Conservation (phyloP, 23 red algal genomes). For the Gracilaria domingensis region DNA sequence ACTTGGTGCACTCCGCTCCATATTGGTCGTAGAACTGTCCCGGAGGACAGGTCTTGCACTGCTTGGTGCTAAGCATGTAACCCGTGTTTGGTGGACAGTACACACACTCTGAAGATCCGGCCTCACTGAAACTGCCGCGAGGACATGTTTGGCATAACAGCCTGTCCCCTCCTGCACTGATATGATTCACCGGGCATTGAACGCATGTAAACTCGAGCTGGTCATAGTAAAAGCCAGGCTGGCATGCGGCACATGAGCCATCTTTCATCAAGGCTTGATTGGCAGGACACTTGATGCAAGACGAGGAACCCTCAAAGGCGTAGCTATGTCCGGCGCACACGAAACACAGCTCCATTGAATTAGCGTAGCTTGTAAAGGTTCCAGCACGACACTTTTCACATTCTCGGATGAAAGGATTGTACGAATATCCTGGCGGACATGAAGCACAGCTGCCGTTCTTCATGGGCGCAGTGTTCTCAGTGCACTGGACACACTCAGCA, state of each 20-base stretch:
- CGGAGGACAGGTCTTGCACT: not conserved
- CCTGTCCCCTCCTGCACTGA: not conserved
- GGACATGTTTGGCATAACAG: slow-evolving; percentile 2
- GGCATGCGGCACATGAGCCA: slow-evolving; percentile 28
- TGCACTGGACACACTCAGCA: not conserved
- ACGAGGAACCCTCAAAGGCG: slow-evolving; percentile 2
- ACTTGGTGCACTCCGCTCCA: not conserved
- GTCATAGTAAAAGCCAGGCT: slow-evolving; percentile 24
- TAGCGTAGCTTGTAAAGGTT: slow-evolving; percentile 6
- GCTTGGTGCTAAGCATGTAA: not conserved
- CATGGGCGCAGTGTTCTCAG: slow-evolving; percentile 20
- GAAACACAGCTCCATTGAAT: slow-evolving; percentile 4
- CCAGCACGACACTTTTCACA: slow-evolving; percentile 5
- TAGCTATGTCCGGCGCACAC: slow-evolving; percentile 34
- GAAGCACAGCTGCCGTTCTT: slow-evolving; percentile 10
- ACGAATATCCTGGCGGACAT: slow-evolving; percentile 2
- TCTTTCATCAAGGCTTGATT: slow-evolving; percentile 25
- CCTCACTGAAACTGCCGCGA: not conserved
- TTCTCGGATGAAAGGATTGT: not conserved
- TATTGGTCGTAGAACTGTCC: slow-evolving; percentile 9
- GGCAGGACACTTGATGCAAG: not conserved
- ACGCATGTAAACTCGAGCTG: not conserved
- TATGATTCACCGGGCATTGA: slow-evolving; percentile 3
- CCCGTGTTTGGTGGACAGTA: slow-evolving; percentile 8
- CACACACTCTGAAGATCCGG: slow-evolving; percentile 1